Evolutionary conservation across 495 filamentous ascomycete species (phyloP), one percentile per base, ranked within the genome.

Genomic region (Platismatia glauca): DNA sequence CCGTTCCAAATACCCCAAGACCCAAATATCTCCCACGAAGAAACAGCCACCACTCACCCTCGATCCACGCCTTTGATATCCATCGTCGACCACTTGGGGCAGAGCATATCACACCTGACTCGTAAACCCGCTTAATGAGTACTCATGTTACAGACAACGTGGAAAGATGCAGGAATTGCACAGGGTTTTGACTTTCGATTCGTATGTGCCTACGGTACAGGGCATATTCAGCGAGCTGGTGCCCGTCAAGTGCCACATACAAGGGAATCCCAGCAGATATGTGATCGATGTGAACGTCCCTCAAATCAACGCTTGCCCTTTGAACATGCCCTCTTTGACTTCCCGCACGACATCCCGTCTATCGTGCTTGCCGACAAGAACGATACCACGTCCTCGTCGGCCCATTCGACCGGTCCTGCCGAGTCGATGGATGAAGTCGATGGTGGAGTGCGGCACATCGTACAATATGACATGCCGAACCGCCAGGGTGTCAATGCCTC

Each of bases 381-480:
- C 90, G 64, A 96, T 82, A 31, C 90, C 94, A 65, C 91, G 81
- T 46, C 94, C 95, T 71, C 94, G 81, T 68, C 90, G 83, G 4
- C 90, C 90, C 94, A 97, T 97, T 37, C 94, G 81, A 22, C 94
- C 94, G 0, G 91, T 89, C 66, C 94, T 79, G 57, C 94, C 94
- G 27, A 97, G 79, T 24, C 95, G 87, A 72, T 97, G 94, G 69
- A 97, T 96, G 69, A 98, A 97, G 76, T 98, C 94, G 62, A 97
- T 90, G 0, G 91, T 94, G 3, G 87, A 93, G 69, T 97, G 93
- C 12, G 94, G 94, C 31, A 97, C 93, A 72, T 97, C 91, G 72
- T 95, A 97, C 34, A 98, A 75, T 53, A 98, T 82, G 16, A 97
- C 92, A 63, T 93, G 90, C 63, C 89, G 81, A 11, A 97, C 91